Evolutionary conservation across 2,329 filamentous ascomycete genomes (phyloP).

Genomic region (Stylonectria norvegica): DNA sequence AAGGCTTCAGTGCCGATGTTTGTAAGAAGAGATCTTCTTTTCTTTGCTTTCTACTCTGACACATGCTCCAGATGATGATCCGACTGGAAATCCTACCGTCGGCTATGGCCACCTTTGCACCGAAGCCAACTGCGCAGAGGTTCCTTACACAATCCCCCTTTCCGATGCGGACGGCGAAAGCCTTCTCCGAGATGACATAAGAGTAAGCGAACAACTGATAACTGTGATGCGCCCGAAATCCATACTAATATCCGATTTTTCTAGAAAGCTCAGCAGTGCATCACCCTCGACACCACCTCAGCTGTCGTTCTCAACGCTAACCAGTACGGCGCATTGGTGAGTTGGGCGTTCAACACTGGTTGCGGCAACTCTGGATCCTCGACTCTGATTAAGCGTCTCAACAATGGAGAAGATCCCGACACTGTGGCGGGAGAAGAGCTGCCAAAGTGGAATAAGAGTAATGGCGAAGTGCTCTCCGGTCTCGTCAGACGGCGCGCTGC

Average conservation of each 20-base stretch:
- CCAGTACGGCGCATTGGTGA: constrained; percentile 51
- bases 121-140: constrained; percentile 40
- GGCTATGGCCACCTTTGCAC: constrained; percentile 50
- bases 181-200: constrained; percentile 31
- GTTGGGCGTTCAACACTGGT: constrained; percentile 51
- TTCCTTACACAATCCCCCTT: constrained; percentile 45
- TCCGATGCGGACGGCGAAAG: constrained; percentile 37
- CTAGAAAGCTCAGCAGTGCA: constrained; percentile 34
- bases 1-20: constrained; percentile 10
- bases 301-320: constrained; percentile 38
- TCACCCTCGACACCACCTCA: constrained; percentile 33
- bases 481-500: constrained; percentile 41
- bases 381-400: constrained; percentile 28
- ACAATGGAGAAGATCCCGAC: constrained; percentile 27
- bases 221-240: no score
- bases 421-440: constrained; percentile 41
- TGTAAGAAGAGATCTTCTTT: constrained; percentile 8
- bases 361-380: constrained; percentile 40
- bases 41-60: not conserved
- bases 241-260: not conserved
- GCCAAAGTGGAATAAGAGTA: constrained; percentile 45
- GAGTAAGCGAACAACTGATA: constrained; percentile 7
- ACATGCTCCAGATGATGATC: constrained; percentile 30
- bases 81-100: constrained; percentile 45
- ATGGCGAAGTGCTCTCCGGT: constrained; percentile 37